Percentiles rank a stretch among this genome's conserved stretches.
Evolutionary conservation across 1,284 basidiomycete genomes (phyloP).

Genomic region (Sanghuangporus weigelae): DNA sequence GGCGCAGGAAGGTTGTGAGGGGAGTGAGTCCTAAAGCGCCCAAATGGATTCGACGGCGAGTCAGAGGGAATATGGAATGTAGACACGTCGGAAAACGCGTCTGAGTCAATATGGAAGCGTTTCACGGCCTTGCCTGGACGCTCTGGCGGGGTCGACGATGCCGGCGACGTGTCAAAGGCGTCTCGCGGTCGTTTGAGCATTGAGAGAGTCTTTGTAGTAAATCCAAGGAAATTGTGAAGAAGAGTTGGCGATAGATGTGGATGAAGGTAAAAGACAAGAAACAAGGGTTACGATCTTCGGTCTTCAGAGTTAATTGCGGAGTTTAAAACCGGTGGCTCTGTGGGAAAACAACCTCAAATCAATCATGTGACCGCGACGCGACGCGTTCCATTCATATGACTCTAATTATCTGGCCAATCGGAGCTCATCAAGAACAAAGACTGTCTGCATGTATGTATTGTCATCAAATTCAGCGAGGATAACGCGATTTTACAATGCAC

Average conservation of each 20-base stretch:
- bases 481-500: too few relatives aligned
- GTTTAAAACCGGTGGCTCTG: neutral
- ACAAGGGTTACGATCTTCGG: neutral
- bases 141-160: constrained; percentile 25
- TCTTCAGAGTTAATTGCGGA: neutral
- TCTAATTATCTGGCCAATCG: neutral
- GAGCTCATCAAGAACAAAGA: neutral
- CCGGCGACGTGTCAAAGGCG: constrained; percentile 17
- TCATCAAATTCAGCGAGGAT: neutral
- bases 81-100: constrained; percentile 10
- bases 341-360: neutral
- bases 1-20: constrained; percentile 37
- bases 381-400: neutral
- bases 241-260: neutral
- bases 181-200: constrained; percentile 25
- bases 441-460: neutral
- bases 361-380: constrained; percentile 8
- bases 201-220: neutral
- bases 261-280: neutral
- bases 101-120: constrained; percentile 13
- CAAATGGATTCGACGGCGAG: constrained; percentile 37
- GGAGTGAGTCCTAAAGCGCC: constrained; percentile 29
- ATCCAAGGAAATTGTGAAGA: neutral
- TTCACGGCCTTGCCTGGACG: constrained; percentile 19
- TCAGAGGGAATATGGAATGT: constrained; percentile 29